Evolutionary conservation across 1,139 yeast genomes (phyloP).

Genomic region (Barnettozyma hawaiiensis): DNA sequence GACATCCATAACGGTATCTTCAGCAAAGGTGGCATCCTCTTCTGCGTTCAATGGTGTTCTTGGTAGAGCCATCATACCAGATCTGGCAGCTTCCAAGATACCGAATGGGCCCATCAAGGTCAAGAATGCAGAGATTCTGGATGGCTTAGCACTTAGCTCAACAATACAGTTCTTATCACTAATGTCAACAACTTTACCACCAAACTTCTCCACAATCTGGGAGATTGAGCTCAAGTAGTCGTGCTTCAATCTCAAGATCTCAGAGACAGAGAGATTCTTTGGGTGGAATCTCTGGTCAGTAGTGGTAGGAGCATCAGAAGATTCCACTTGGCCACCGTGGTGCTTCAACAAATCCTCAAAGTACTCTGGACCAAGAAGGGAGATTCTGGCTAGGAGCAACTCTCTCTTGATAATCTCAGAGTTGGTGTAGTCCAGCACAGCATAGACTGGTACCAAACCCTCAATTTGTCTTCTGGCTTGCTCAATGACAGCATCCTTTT

Average conservation of each 20-base stretch:
- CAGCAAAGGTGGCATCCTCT: constrained; percentile 52
- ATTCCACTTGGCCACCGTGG: constrained; percentile 37
- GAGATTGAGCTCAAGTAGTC: constrained; percentile 81
- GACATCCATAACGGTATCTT: constrained; percentile 63
- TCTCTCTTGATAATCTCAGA: constrained; percentile 90
- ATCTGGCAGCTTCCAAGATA: constrained; percentile 89
- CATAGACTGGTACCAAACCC: constrained; percentile 96
- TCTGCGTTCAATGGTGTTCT: constrained; percentile 72
- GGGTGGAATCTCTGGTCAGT: constrained; percentile 57
- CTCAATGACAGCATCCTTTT: constrained; percentile 94
- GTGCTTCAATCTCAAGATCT: constrained; percentile 91
- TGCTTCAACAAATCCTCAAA: constrained; percentile 91
- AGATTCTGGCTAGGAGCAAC: constrained; percentile 82
- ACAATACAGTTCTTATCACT: constrained; percentile 92
- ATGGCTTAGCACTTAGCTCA: constrained; percentile 91
- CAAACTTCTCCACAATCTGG: constrained; percentile 76
- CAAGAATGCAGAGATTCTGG: constrained; percentile 79
- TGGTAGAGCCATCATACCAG: constrained; percentile 98
- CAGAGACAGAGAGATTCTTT: constrained; percentile 81
- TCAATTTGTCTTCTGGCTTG: constrained; percentile 99
- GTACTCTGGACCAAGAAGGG: constrained; percentile 93
- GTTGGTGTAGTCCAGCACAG: constrained; percentile 89
- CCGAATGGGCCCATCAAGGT: constrained; percentile 94
- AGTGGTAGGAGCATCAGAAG: constrained; percentile 29
- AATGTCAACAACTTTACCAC: constrained; percentile 88